These are phyloP conservation scores for Gentiana dahurica DNA, from an alignment of 257 asterid species.

Conservation along the genomic window DNA sequence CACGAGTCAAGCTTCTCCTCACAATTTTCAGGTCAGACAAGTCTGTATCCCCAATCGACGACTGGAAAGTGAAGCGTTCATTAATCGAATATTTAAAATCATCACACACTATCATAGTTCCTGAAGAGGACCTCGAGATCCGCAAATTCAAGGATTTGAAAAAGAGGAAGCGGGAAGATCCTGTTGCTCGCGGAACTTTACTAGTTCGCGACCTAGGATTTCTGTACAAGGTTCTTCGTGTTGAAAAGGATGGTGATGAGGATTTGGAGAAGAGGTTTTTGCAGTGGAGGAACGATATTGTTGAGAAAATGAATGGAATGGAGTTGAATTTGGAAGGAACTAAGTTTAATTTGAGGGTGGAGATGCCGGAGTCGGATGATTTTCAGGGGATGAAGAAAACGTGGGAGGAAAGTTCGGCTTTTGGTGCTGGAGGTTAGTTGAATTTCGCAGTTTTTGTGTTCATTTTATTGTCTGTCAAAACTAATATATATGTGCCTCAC, in stretches of 20 bases:
- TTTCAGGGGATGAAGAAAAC: slow-evolving; percentile 63
- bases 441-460: background rate
- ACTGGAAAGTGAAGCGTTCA: slow-evolving; percentile 87
- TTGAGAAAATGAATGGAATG: slow-evolving; percentile 72
- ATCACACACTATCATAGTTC: slow-evolving; percentile 36
- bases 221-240: slow-evolving; percentile 20
- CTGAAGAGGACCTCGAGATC: slow-evolving; percentile 54
- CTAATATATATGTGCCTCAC: too few species aligned
- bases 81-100: slow-evolving; percentile 55
- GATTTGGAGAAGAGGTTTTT: slow-evolving; percentile 41
- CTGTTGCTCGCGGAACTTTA: slow-evolving; percentile 70
- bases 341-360: slow-evolving; percentile 56
- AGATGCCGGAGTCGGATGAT: slow-evolving; percentile 53
- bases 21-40: slow-evolving; percentile 78
- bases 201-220: slow-evolving; percentile 68
- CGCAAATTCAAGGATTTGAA: slow-evolving; percentile 54
- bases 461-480: background rate
- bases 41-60: slow-evolving; percentile 67
- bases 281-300: slow-evolving; percentile 66
- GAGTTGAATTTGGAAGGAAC: slow-evolving; percentile 77
- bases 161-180: slow-evolving; percentile 91
- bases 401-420: slow-evolving; percentile 82
- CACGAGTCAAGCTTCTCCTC: slow-evolving; percentile 60
- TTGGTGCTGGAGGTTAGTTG: slow-evolving; percentile 60
- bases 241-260: slow-evolving; percentile 22